Conservation (phyloP, 352 stramenopile genomes). For the Phytopythium delawarense region DNA sequence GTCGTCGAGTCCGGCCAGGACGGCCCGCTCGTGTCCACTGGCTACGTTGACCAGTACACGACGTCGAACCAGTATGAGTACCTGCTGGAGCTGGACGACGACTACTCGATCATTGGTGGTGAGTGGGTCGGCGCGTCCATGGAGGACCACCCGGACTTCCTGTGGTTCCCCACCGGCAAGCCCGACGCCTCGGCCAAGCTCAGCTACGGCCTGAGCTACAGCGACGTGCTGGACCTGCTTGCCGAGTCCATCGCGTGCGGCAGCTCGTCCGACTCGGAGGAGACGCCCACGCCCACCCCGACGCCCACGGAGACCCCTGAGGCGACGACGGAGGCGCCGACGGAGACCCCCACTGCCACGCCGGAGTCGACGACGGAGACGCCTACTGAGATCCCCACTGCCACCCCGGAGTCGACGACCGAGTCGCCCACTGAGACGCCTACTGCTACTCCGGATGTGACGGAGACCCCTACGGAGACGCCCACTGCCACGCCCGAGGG, state of each 20-base stretch:
- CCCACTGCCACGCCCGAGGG: background rate
- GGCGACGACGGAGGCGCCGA: slow-evolving; percentile 9
- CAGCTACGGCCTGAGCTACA: slow-evolving; percentile 14
- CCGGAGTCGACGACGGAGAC: slow-evolving; percentile 5
- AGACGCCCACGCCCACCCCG: slow-evolving; percentile 1
- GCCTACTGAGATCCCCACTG: slow-evolving; percentile 1
- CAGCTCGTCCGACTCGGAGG: background rate
- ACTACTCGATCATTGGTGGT: slow-evolving; percentile 32
- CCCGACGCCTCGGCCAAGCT: slow-evolving; percentile 13
- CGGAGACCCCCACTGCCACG: slow-evolving; percentile 4
- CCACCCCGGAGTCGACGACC: slow-evolving; percentile 1
- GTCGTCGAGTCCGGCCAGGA: slow-evolving; percentile 37
- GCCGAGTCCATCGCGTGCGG: slow-evolving; percentile 18
- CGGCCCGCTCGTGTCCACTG: slow-evolving; percentile 25
- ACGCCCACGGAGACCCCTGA: slow-evolving; percentile 3
- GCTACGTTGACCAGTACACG: slow-evolving; percentile 23
- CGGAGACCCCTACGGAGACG: slow-evolving; percentile 1
- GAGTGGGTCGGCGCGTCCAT: slow-evolving; percentile 30
- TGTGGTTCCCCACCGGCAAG: slow-evolving; percentile 31
- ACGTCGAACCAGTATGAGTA: slow-evolving; percentile 29
- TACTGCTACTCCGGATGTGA: background rate
- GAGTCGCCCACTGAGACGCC: background rate
- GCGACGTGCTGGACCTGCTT: slow-evolving; percentile 22
- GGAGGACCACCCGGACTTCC: slow-evolving; percentile 29
- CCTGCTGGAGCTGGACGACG: slow-evolving; percentile 32